phyloP scores from a whole-genome alignment of 208 protist genomes.

The Crithidia fasciculata region DNA sequence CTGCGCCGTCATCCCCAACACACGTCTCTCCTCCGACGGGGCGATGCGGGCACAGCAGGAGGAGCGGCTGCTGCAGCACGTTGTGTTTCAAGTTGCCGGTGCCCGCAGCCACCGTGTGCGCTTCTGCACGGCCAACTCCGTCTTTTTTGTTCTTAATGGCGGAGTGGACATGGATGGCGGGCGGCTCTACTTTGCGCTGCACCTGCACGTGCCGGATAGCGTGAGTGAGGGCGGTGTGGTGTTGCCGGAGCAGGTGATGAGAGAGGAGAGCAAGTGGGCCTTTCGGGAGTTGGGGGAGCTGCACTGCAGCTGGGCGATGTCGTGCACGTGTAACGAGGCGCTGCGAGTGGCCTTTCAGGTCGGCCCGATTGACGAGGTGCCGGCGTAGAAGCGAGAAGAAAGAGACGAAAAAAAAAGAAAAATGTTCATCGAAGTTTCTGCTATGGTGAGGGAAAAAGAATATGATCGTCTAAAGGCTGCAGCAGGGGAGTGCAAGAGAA shows the following conservation, averaged over 20 bases:
- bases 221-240: background rate
- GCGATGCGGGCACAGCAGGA: conserved; percentile 42
- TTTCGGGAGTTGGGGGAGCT: conserved; percentile 62
- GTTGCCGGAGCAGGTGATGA: conserved; percentile 16
- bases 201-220: conserved; percentile 37
- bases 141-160: conserved; percentile 67
- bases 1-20: conserved; percentile 64
- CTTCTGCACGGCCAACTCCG: conserved; percentile 47
- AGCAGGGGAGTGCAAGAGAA: too few species aligned
- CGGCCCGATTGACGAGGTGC: background rate
- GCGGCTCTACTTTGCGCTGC: conserved; percentile 76
- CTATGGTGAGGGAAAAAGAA: too few species aligned
- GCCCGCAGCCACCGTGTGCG: conserved; percentile 24
- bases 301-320: conserved; percentile 63
- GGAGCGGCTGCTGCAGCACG: conserved; percentile 39
- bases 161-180: conserved; percentile 64
- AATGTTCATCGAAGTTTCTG: background rate
- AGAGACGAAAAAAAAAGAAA: background rate
- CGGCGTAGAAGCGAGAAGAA: background rate
- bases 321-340: conserved; percentile 61
- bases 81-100: conserved; percentile 70
- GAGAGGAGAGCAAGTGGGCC: conserved; percentile 41
- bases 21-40: conserved; percentile 41
- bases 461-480: too few species aligned
- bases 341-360: conserved; percentile 45